phyloP scores from a whole-genome alignment of 805 yeast species.

The Cyberlindnera amylophila region DNA sequence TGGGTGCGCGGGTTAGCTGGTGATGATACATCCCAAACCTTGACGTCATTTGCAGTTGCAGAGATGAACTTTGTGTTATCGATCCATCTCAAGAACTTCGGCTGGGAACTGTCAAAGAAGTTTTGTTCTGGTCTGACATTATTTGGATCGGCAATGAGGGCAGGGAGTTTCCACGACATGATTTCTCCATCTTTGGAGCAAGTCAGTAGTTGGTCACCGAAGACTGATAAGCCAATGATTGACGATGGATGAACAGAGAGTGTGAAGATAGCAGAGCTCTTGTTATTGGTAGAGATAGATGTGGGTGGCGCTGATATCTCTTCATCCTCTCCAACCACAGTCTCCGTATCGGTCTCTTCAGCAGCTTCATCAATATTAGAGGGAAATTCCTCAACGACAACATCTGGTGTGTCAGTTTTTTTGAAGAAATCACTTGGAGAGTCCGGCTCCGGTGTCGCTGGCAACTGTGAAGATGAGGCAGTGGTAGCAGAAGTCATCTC shows the following conservation, averaged over 20 bases:
- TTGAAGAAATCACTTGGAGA: conserved; percentile 3
- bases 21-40: conserved; percentile 5
- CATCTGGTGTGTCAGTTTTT: neutral
- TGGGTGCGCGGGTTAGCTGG: too few relatives aligned
- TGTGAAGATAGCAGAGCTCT: conserved; percentile 3
- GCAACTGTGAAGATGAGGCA: neutral
- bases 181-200: conserved; percentile 13
- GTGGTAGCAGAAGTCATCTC: neutral
- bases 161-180: conserved; percentile 7
- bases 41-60: conserved; percentile 1
- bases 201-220: conserved; percentile 5
- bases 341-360: conserved; percentile 11
- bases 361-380: neutral
- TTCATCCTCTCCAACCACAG: conserved; percentile 11
- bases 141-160: conserved; percentile 1
- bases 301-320: neutral
- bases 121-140: neutral
- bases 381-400: neutral
- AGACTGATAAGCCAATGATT: conserved; percentile 3
- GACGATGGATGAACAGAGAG: conserved; percentile 8
- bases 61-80: conserved; percentile 1
- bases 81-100: conserved; percentile 5
- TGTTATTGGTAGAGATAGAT: neutral
- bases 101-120: conserved; percentile 2
- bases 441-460: conserved; percentile 12